These are phyloP conservation scores for Leccinellum luteum DNA, from an alignment of 768 basidiomycete genomes.

Conservation along the genomic window DNA sequence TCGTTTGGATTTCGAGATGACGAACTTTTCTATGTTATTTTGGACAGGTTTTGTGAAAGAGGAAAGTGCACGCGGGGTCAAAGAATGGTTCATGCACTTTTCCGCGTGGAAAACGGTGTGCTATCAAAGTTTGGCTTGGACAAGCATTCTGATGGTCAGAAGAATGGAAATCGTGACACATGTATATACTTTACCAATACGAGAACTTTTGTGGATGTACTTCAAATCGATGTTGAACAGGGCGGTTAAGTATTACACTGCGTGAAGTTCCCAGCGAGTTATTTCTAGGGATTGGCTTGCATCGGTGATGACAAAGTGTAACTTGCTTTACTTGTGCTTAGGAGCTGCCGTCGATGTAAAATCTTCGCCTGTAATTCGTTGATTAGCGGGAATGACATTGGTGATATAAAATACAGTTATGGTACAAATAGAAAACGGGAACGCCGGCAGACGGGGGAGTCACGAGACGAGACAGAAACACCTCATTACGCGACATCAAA, in stretches of 20 bases:
- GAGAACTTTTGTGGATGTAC: no score
- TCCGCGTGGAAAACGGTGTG: background rate
- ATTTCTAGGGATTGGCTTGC: no score
- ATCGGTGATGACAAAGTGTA: no score
- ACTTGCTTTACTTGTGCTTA: no score
- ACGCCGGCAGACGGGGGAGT: no score
- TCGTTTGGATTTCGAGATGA: background rate
- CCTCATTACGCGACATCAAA: conserved; percentile 36
- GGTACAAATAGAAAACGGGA: background rate
- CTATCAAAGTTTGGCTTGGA: background rate
- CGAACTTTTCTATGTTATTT: background rate
- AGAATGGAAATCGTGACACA: no score
- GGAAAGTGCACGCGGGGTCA: conserved; percentile 48
- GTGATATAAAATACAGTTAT: background rate
- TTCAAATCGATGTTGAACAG: no score
- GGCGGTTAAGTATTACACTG: no score
- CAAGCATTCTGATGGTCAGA: no score
- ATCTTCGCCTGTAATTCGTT: background rate
- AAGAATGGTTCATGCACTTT: conserved; percentile 49
- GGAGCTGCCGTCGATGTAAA: no score
- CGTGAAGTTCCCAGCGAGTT: no score
- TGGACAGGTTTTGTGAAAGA: conserved; percentile 60
- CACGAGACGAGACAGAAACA: background rate
- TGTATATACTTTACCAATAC: no score
- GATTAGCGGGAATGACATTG: background rate